Evolutionary conservation across 202 grass and related monocot genomes (phyloP), one percentile per base, ranked within the genome.

Genomic region (Tripidium arundinaceum): DNA sequence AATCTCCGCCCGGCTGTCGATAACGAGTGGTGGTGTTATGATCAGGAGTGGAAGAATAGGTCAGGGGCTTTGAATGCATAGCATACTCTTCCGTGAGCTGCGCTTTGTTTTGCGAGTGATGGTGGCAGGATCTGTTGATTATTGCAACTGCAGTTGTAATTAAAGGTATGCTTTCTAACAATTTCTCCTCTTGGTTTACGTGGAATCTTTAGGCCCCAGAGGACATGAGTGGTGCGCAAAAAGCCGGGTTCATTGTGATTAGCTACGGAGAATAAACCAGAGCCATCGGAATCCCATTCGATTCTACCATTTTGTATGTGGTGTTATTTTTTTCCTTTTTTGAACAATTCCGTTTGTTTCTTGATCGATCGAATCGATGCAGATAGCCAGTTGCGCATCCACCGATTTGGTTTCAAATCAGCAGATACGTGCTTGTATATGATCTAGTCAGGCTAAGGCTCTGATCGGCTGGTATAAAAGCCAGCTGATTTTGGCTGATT

Each of bases 211-310:
- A 58, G 83, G 61, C 27, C 46, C 62, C 40, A 28, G 79, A 39
- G n/a, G 61, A 60, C 39, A 75, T 3, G 54, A 70, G 9, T 86
- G 45, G 75, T 64, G 54, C 79, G 68, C 29, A 75, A 66, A 75
- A 69, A 65, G 29, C 42, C 22, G 8, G 74, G 19, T 70, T 70
- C 50, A 63, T 39, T 86, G 74, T 83, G 79, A 81, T 82, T 70
- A 79, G 41, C 79, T 83, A 68, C 16, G 67, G 52, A 75, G 68
- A 86, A 83, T 86, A 86, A 89, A 79, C 54, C 64, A 65, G 79
- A 57, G 41, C 41, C 68, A 86, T 83, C 83, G 79, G 29, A 74
- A 86, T 75, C 86, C 45, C 69, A 75, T 86, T 75, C 68, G 27
- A 79, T 79, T 69, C 75, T 33, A 70, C 27, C 62, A 21, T 68